These are phyloP conservation scores for Oldenlandia corymbosa DNA, from an alignment of 257 asterid genomes.

Conservation along the genomic window DNA sequence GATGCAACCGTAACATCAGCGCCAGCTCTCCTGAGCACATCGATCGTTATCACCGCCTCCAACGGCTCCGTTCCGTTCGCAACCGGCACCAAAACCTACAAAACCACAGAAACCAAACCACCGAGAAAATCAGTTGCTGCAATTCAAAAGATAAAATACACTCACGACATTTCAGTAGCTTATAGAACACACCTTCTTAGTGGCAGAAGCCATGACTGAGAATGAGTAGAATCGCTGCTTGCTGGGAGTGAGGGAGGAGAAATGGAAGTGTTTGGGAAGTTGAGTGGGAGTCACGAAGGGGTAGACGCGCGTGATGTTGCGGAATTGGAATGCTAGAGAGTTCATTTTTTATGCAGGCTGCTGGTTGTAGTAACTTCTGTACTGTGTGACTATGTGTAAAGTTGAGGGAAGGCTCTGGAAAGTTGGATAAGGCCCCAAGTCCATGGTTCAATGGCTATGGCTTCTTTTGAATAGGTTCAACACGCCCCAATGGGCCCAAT, in stretches of 20 bases:
- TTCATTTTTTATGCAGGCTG: constrained; percentile 3
- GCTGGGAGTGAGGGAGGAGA: constrained; percentile 12
- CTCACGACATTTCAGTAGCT: neutral
- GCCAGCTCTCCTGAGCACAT: constrained; percentile 86
- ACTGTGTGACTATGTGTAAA: constrained; percentile 7
- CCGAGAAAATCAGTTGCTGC: neutral
- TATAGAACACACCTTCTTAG: constrained; percentile 31
- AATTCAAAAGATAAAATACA: neutral
- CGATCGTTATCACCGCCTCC: constrained; percentile 85
- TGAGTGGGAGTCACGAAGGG: constrained; percentile 17
- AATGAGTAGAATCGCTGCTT: constrained; percentile 35
- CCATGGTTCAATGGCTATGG: neutral
- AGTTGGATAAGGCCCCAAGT: constrained; percentile 1
- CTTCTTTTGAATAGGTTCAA: no score
- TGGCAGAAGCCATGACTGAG: constrained; percentile 64
- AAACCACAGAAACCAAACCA: neutral
- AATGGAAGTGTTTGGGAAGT: constrained; percentile 17
- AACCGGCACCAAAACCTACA: constrained; percentile 92
- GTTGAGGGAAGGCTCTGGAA: constrained; percentile 4
- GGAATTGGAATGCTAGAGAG: constrained; percentile 11
- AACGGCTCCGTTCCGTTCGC: constrained; percentile 94
- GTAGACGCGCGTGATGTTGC: constrained; percentile 41
- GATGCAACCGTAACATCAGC: constrained; percentile 96
- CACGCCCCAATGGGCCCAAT: no score
- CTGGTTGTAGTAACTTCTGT: neutral